Evolutionary conservation across 2,329 filamentous ascomycete genomes (phyloP).

Genomic region (Whalleya microplaca): DNA sequence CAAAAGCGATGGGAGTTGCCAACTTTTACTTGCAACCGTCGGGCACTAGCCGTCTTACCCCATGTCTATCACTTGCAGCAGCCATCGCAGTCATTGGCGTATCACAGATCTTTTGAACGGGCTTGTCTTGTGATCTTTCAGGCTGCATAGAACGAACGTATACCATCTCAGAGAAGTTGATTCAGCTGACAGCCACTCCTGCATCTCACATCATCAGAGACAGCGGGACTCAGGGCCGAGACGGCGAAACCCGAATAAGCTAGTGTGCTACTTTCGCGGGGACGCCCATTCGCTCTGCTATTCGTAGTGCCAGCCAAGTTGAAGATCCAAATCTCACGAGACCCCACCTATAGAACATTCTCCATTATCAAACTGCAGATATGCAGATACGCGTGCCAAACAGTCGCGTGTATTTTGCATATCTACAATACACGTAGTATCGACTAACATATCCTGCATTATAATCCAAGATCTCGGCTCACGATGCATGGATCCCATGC

Average conservation of each 20-base stretch:
- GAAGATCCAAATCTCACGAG: conserved; percentile 21
- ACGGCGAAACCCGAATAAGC: too few species aligned
- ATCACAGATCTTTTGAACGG: too few species aligned
- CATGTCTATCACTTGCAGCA: not conserved
- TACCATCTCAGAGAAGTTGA: not conserved
- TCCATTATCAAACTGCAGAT: not conserved
- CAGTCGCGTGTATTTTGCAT: not conserved
- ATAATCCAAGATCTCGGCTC: conserved; percentile 12
- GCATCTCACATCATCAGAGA: too few species aligned
- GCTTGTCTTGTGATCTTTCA: not conserved
- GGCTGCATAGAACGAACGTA: not conserved
- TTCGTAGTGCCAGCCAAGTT: not conserved
- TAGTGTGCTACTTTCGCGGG: too few species aligned
- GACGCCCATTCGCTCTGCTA: not conserved
- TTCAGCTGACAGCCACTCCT: too few species aligned
- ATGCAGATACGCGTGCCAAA: not conserved
- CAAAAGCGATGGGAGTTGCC: not conserved
- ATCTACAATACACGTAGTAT: too few species aligned
- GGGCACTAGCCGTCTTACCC: not conserved
- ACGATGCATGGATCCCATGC: conserved; percentile 2
- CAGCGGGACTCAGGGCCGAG: too few species aligned
- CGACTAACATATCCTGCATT: not conserved
- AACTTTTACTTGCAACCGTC: not conserved
- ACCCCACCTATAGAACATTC: conserved; percentile 6
- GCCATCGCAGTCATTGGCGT: too few species aligned